Evolutionary conservation across 2,329 filamentous ascomycete species (phyloP), one percentile per base, ranked within the genome.

Genomic region (Orbilia ellipsospora): DNA sequence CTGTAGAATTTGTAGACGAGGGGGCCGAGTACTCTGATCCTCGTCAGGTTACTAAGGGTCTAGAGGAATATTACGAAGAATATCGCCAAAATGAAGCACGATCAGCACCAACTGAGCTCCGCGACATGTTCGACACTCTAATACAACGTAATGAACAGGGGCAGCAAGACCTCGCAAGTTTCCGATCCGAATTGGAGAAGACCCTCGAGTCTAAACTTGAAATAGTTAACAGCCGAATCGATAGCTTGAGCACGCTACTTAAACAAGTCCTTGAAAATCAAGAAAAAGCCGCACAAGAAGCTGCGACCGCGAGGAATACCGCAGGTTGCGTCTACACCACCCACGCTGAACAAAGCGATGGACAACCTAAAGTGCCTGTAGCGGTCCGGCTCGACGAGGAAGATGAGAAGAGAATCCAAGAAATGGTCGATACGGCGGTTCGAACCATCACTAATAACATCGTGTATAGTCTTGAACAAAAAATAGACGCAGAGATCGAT

Each of bases 181-280:
- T 36, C 31, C 6, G 10, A 10, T 36, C 10, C 31, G 31, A 36
- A 7, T 1, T 36, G 31, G 31, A 36, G 31, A 36, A 36, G 31
- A n/a, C 4, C 15, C 15, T n/a, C 44, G 44, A 15, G 44, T n/a
- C 16, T 48, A 48, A 18, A 48, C 4, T 48, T 18, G 59, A 28
- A 45, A 48, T 51, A 20, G 15, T 68, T 48, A 42, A 59, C n/a
- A 45, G 44, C 13, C 57, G 62, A 16, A 48, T 67, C 13, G 26
- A 26, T 13, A 48, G 48, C 4, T 26, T 73, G 15, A 62, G 66
- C 28, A 51, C 44, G 6, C 23, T 65, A n/a, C 45, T 68, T 26
- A 42, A 74, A 8, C 48, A 48, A 23, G 36, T 74, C 15, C 26
- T 74, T 18, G 28, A 54, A 12, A 74, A 74, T n/a, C 70, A 68